A percentile compares a stretch with the other conserved stretches of the same genome.
Evolutionary conservation across 2,329 filamentous ascomycete species (phyloP).

Genomic region (Graphilbum sp.): DNA sequence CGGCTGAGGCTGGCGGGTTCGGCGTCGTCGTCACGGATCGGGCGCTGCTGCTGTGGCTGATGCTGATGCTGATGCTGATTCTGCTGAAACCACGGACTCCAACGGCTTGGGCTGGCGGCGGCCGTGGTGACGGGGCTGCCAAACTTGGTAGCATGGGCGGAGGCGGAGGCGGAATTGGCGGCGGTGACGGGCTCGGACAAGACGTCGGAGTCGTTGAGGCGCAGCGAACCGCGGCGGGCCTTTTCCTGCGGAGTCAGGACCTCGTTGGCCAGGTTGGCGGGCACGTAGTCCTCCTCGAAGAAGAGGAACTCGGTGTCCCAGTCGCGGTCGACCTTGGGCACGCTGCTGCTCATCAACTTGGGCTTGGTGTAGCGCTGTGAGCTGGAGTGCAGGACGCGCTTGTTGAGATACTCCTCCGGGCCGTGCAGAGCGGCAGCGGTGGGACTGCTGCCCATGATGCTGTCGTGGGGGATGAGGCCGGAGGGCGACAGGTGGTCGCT

Average conservation of each 20-base stretch:
- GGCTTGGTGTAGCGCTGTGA: slow-evolving; percentile 42
- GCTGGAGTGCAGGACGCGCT: slow-evolving; percentile 56
- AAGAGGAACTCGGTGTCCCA: slow-evolving; percentile 59
- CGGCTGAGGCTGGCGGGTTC: slow-evolving; percentile 14
- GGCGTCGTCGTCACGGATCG: slow-evolving; percentile 30
- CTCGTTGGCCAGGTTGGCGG: slow-evolving; percentile 47
- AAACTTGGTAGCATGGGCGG: slow-evolving; percentile 30
- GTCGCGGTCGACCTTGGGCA: slow-evolving; percentile 43
- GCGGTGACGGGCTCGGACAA: slow-evolving; percentile 16
- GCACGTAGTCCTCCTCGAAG: slow-evolving; percentile 72
- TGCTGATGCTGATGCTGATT: too few species aligned
- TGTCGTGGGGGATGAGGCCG: slow-evolving; percentile 14
- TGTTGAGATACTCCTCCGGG: slow-evolving; percentile 46
- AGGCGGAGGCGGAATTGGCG: slow-evolving; percentile 8
- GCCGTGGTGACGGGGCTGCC: slow-evolving; percentile 32
- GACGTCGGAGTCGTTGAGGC: slow-evolving; percentile 25
- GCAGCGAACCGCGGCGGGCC: slow-evolving; percentile 43
- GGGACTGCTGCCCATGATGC: slow-evolving; percentile 24
- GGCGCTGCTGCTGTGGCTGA: too few species aligned
- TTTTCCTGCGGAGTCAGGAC: slow-evolving; percentile 52
- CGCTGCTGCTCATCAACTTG: slow-evolving; percentile 48
- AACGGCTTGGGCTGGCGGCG: slow-evolving; percentile 41
- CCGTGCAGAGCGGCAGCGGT: slow-evolving; percentile 26
- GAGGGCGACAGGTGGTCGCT: slow-evolving; percentile 40
- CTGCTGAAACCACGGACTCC: slow-evolving; percentile 32